Base-by-base conservation (phyloP, 2,329 filamentous ascomycete genomes). In the Acephala macrosclerotiorum region DNA sequence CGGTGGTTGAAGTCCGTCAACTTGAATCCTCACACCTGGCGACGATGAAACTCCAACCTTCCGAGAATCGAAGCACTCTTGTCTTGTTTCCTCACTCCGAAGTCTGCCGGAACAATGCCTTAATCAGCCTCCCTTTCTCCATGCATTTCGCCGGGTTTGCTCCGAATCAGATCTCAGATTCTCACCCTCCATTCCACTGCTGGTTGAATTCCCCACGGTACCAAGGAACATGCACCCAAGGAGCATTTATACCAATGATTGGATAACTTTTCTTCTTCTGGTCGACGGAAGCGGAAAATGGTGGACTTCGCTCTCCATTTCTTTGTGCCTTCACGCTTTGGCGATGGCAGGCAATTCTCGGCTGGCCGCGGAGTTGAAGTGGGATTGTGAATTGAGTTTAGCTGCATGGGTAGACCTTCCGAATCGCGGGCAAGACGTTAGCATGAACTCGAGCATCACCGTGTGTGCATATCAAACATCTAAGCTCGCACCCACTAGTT, bases 321-420 rank as follows among this genome's bases (percentile, higher is more conserved):
- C 26, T 38, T 51, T 16, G 18, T 18, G 25, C n/a, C 9, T 49
- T 49, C n/a, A n/a, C 42, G 42, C 12, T 7, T 42, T 14, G 12
- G n/a, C n/a, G 45, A 49, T 53, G 49, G 11, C 49, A 53, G 49
- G 49, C 49, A 29, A 53, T 53, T 53, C 49, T 53, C 49, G 49
- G 26, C 49, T 57, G 9, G 55, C 18, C 14, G 25, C 55, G 55
- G 29, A 36, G 35, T 36, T 57, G 55, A 22, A 40, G 35, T 29
- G 26, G 29, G 36, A 56, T 22, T 18, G 12, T 63, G n/a, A 62
- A 66, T 66, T 66, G 64, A 66, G 64, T 66, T 66, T 63, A 63
- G 60, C 36, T 63, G 56, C 60, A 63, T 63, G 45, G 35, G 14
- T 59, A 8, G 29, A 36, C 55, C 33, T 57, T 57, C 61, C 61